Evolutionary conservation across 192 early-diverging fungal species (phyloP), one percentile per base, ranked within the genome.

Genomic region (Coemansia sp.): DNA sequence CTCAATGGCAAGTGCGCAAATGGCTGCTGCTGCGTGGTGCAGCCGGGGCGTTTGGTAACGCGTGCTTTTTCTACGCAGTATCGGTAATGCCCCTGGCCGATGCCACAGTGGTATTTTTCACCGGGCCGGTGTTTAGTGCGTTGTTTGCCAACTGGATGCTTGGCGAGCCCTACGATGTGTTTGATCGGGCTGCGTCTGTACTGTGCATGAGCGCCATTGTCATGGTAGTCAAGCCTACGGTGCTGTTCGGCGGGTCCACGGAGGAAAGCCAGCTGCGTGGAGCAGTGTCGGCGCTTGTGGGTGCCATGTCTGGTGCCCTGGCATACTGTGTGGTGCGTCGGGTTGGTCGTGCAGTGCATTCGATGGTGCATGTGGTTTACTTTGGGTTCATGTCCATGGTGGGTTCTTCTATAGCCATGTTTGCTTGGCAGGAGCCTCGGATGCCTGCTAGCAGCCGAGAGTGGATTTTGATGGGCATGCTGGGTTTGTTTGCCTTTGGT

Each of bases 21-120:
- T 81, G 82, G 69, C 56, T 92, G 26, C 42, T 88, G 28, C 59
- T 83, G 50, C 80, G 90, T 19, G 90, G 88, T 0, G 49, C 80
- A 1, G 82, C 82, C 0, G 88, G 90, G 0, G 80, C 88, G 2
- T 57, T 84, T 15, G 87, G 86, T 3, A 68, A 90, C 49, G 85
- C 77, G 0, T 80, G 81, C 12, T 89, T 86, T 67, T 92, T 91
- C 61, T 88, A 81, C 53, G 83, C 83, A 2, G 55, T 90, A 11
- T 83, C 86, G 10, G 66, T 83, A 36, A 72, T 89, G 65, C 82
- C 87, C 3, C 60, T 90, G 41, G 88, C 81, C 1, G 90, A 90
- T 63, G 87, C 87, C 18, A 91, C 87, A 26, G 87, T 88, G 3
- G 68, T 90, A 8, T 92, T 90, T 55, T 92, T 90, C 57, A 82